Conservation (phyloP, 2,329 filamentous ascomycete genomes). For the Stemphylium beticola region DNA sequence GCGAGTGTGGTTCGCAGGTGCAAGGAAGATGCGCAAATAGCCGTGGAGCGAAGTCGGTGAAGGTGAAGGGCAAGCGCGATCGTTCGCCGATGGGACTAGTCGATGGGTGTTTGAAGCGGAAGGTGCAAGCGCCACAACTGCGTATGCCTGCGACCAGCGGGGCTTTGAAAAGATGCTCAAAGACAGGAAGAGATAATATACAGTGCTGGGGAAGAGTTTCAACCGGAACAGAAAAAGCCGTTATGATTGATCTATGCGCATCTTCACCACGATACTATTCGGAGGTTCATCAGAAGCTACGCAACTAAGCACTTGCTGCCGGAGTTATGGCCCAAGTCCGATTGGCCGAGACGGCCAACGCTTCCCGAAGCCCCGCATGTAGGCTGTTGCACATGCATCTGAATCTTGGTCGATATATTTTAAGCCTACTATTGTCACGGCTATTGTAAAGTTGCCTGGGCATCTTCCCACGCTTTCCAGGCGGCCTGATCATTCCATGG, state of each 20-base stretch:
- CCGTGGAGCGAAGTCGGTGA: background rate
- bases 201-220: background rate
- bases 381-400: background rate
- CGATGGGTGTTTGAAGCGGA: slow-evolving; percentile 4
- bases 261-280: slow-evolving; percentile 4
- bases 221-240: background rate
- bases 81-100: slow-evolving; percentile 2
- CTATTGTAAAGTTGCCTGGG: slow-evolving; percentile 2
- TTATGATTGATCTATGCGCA: slow-evolving; percentile 2
- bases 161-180: background rate
- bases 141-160: slow-evolving; percentile 7
- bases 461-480: slow-evolving; percentile 38
- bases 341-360: slow-evolving; percentile 3
- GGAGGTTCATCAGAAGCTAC: slow-evolving; percentile 9
- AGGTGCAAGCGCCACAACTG: slow-evolving; percentile 2
- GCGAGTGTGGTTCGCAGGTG: background rate
- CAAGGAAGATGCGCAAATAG: background rate
- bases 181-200: background rate
- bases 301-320: slow-evolving; percentile 14
- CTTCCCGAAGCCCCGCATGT: slow-evolving; percentile 6
- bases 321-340: slow-evolving; percentile 16
- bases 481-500: slow-evolving; percentile 55
- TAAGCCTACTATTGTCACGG: background rate
- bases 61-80: background rate
- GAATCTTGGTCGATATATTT: background rate